A percentile compares a stretch with the other conserved stretches of the same genome.
phyloP scores from a whole-genome alignment of 2,329 filamentous ascomycete genomes.

The Sarocladium brachiariae region DNA sequence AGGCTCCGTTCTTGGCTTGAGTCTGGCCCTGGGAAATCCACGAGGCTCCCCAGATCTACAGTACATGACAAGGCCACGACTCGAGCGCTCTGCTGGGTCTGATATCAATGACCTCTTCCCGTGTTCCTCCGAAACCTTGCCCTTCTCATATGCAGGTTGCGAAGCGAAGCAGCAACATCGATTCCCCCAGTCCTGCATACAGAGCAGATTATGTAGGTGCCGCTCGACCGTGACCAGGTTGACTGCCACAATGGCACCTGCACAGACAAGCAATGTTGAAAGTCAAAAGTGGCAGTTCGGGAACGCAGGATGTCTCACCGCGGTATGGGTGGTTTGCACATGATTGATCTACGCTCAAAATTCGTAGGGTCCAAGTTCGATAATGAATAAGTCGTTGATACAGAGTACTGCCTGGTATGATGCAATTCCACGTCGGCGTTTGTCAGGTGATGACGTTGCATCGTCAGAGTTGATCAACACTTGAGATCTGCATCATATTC shows the following conservation, averaged over 20 bases:
- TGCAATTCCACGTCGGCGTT: neutral
- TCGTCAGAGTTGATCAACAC: neutral
- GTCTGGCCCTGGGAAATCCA: neutral
- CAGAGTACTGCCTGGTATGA: neutral
- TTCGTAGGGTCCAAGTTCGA: too few relatives aligned
- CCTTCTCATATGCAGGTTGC: too few relatives aligned
- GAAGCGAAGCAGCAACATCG: too few relatives aligned
- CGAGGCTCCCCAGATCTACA: conserved; percentile 4
- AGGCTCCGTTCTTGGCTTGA: neutral
- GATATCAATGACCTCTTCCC: neutral
- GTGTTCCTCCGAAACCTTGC: conserved; percentile 2
- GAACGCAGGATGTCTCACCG: too few relatives aligned
- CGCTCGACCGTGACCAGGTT: too few relatives aligned
- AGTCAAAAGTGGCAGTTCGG: too few relatives aligned
- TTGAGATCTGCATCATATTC: too few relatives aligned
- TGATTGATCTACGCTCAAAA: too few relatives aligned
- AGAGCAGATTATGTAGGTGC: neutral
- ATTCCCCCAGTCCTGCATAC: too few relatives aligned
- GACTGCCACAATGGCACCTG: neutral
- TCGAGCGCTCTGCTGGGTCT: neutral
- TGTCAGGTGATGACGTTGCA: neutral
- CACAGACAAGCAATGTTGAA: too few relatives aligned
- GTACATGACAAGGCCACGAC: neutral
- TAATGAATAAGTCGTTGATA: too few relatives aligned
- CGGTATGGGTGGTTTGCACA: too few relatives aligned